Conservation (phyloP, 2,329 filamentous ascomycete genomes). For the Elsinoe australis region DNA sequence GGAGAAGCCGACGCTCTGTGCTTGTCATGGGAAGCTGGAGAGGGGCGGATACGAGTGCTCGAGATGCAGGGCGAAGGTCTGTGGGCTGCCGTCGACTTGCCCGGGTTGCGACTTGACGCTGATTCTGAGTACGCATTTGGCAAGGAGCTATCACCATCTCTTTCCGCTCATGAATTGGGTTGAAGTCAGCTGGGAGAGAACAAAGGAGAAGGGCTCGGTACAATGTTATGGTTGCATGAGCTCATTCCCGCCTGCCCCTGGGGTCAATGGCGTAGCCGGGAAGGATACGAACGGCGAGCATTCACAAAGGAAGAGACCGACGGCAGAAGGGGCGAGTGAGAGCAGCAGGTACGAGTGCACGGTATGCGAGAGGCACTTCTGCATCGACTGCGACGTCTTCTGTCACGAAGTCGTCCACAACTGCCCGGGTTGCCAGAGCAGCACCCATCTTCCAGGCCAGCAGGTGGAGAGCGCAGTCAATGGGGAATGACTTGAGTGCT, state of each 20-base stretch:
- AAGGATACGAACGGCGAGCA: constrained; percentile 7
- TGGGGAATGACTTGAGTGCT: background rate
- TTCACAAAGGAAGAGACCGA: constrained; percentile 17
- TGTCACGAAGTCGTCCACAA: constrained; percentile 92
- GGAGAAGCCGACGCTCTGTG: constrained; percentile 66
- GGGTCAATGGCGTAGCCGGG: constrained; percentile 16
- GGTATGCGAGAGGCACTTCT: constrained; percentile 84
- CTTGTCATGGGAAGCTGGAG: constrained; percentile 77
- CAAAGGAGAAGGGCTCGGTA: constrained; percentile 38
- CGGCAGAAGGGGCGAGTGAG: constrained; percentile 58
- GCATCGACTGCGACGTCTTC: constrained; percentile 95
- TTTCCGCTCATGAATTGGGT: constrained; percentile 87
- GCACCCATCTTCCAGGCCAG: constrained; percentile 26
- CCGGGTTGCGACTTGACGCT: constrained; percentile 85
- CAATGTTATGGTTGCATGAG: constrained; percentile 74
- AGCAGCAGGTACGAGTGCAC: constrained; percentile 83
- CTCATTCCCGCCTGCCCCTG: constrained; percentile 54
- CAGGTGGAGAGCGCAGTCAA: background rate
- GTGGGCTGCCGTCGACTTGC: constrained; percentile 80
- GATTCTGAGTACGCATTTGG: constrained; percentile 87
- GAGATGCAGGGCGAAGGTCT: constrained; percentile 81
- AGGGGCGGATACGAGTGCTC: constrained; percentile 87
- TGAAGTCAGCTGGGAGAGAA: constrained; percentile 76
- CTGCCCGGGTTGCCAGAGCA: constrained; percentile 75
- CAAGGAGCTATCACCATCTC: constrained; percentile 85